Evolutionary conservation across 176 grass and related monocot genomes (phyloP).

Genomic region (Carex pumila): DNA sequence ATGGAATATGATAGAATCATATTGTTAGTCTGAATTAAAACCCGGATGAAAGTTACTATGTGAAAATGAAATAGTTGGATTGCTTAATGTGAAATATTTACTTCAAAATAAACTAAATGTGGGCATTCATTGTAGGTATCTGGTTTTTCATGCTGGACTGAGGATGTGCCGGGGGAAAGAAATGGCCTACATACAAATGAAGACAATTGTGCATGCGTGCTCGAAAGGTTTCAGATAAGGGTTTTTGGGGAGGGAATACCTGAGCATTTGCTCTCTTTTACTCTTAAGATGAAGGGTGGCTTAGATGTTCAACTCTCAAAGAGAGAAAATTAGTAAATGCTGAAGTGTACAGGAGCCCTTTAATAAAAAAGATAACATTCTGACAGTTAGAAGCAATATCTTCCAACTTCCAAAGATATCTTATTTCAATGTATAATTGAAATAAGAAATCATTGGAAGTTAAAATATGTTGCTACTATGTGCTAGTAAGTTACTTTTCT

Average conservation of each 20-base stretch:
- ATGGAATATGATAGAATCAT: neutral
- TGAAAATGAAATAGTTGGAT: no score
- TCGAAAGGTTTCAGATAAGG: slow-evolving; percentile 35
- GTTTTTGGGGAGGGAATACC: slow-evolving; percentile 6
- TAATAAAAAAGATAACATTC: no score
- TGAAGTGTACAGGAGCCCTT: no score
- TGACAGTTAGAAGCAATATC: no score
- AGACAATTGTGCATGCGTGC: slow-evolving; percentile 27
- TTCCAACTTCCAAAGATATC: no score
- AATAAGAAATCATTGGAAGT: no score
- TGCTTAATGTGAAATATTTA: no score
- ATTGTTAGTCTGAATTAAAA: slow-evolving; percentile 26
- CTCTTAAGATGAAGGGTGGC: slow-evolving; percentile 28
- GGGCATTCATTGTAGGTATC: neutral
- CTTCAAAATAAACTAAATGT: neutral
- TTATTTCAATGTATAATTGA: no score
- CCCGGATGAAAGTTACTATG: no score
- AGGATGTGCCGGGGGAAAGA: no score
- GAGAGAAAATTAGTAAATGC: slow-evolving; percentile 6
- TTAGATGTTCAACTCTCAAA: slow-evolving; percentile 25
- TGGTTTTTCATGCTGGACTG: slow-evolving; percentile 1
- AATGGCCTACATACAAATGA: slow-evolving; percentile 22
- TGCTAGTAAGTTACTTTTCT: no score
- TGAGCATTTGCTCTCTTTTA: slow-evolving; percentile 8
- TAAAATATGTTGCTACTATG: no score